A percentile compares a stretch with the other conserved stretches of the same genome.
Evolutionary conservation across 495 filamentous ascomycete species (phyloP).

Genomic region (Eremomyces bilateralis): DNA sequence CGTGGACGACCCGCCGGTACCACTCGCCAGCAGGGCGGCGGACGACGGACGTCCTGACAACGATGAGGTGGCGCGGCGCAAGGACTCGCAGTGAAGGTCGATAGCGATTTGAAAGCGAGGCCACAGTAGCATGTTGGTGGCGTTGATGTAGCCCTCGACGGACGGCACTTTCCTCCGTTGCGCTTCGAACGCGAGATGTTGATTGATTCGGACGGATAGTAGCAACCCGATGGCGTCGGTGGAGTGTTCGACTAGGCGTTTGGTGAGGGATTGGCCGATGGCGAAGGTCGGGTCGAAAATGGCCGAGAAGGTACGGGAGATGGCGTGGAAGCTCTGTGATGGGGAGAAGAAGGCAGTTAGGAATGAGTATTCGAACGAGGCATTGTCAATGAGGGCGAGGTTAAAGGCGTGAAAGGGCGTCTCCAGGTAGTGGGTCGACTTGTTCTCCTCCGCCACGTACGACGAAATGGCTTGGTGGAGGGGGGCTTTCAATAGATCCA

Average conservation of each 20-base stretch:
- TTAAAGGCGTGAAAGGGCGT: constrained; percentile 84
- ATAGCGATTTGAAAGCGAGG: constrained; percentile 85
- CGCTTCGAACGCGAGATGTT: constrained; percentile 78
- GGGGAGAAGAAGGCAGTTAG: constrained; percentile 71
- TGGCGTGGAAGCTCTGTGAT: constrained; percentile 26
- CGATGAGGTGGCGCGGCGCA: constrained; percentile 36
- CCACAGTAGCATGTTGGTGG: constrained; percentile 88
- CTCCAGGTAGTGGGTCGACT: constrained; percentile 67
- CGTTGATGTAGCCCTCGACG: constrained; percentile 80
- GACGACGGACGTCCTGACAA: constrained; percentile 23
- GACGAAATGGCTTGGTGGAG: constrained; percentile 55
- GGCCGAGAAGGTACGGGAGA: constrained; percentile 46
- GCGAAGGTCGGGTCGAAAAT: constrained; percentile 73
- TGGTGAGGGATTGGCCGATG: constrained; percentile 56
- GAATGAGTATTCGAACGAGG: constrained; percentile 86
- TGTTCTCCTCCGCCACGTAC: constrained; percentile 73
- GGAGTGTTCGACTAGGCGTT: constrained; percentile 49
- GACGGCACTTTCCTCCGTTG: constrained; percentile 79
- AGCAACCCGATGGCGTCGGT: constrained; percentile 71
- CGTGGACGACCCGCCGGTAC: constrained; percentile 36
- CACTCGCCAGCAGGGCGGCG: background rate
- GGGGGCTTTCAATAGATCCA: constrained; percentile 51
- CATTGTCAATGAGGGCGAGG: constrained; percentile 79
- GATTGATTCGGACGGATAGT: constrained; percentile 80
- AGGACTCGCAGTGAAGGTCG: constrained; percentile 75